A percentile compares a stretch with the other conserved stretches of the same genome.
phyloP scores from a whole-genome alignment of 208 protist genomes.

The Sergeia podlipaevii region DNA sequence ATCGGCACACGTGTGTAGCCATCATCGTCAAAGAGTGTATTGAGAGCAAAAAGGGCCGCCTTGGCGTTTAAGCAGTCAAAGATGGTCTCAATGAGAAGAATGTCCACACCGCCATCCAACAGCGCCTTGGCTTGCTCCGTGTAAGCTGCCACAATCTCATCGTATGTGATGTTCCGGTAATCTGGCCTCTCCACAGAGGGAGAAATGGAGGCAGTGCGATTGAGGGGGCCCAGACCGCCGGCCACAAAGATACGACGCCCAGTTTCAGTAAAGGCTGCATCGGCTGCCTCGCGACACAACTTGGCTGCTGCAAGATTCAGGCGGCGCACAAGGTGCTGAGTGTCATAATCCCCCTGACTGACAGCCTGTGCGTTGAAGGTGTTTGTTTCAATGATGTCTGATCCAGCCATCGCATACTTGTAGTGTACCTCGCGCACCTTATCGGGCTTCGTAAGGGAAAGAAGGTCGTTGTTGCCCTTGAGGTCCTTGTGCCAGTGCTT shows the following conservation, averaged over 20 bases:
- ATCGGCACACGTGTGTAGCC: conserved; percentile 50
- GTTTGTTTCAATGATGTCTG: conserved; percentile 97
- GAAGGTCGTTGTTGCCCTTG: conserved; percentile 98
- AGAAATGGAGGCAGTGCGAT: conserved; percentile 94
- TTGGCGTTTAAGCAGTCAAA: conserved; percentile 91
- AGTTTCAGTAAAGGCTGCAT: conserved; percentile 31
- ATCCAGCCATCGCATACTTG: conserved; percentile 91
- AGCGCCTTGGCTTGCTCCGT: conserved; percentile 88
- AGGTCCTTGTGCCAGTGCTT: conserved; percentile 84
- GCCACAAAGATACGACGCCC: conserved; percentile 84
- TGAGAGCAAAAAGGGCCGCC: conserved; percentile 93
- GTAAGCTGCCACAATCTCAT: conserved; percentile 93
- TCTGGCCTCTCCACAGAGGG: conserved; percentile 92
- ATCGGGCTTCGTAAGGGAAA: conserved; percentile 91
- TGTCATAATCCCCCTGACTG: conserved; percentile 93
- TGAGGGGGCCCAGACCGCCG: conserved; percentile 96
- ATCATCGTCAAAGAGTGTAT: conserved; percentile 83
- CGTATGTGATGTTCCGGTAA: conserved; percentile 91
- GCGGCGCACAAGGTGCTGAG: conserved; percentile 84
- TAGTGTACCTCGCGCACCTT: conserved; percentile 90
- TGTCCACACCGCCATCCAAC: conserved; percentile 92
- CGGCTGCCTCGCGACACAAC: conserved; percentile 59
- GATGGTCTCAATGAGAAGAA: conserved; percentile 97
- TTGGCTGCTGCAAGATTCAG: conserved; percentile 79
- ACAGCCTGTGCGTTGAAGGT: conserved; percentile 94